Base-by-base conservation (phyloP, 352 stramenopile species). In the Hyaloperonospora brassicae region DNA sequence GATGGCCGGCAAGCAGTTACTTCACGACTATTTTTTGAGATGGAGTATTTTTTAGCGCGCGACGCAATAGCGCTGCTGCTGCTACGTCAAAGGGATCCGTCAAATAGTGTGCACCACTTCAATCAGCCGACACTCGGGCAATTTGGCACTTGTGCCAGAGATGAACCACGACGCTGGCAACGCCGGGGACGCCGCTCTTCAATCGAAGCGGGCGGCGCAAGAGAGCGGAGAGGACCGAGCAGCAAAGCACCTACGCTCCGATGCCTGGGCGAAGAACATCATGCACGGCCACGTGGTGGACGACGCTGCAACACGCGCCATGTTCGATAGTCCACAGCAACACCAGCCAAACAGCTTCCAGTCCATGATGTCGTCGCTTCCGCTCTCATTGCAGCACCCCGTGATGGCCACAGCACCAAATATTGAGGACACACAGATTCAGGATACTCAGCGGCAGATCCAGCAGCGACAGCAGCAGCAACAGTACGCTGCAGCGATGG, bases 401-500 rank as follows among this genome's bases (percentile, higher is more conserved):
- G 43, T 62, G 21, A 47, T 60, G 38, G 58, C 66, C 24, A 65
- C 78, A 59, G 46, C 57, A 17, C 49, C 55, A 8, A 64, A n/a
- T 41, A 48, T 63, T 8, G 57, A 61, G 1, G 55, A 54, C 13
- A 46, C 67, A 12, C 65, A 72, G 57, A 49, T 48, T 10, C 59
- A 72, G 35, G 44, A 65, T 36, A 61, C 64, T 13, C 70, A 71
- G 17, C 66, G 70, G 43, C 64, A 76, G 42, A 52, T 76, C 22
- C 66, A 74, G 57, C 65, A 72, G 23, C 55, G 67, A 31, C 59
- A 70, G 22, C 59, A 71, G 40, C 62, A 74, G 36, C 62, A 70
- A 23, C 56, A 70, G 34, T 73, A 66, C 43, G 64, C 67, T 21
- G 58, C 50, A 27, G 45, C 61, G 2, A 66, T 79, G 58, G 55